Conservation (phyloP, 805 yeast species). For the Starmera amethionina region DNA sequence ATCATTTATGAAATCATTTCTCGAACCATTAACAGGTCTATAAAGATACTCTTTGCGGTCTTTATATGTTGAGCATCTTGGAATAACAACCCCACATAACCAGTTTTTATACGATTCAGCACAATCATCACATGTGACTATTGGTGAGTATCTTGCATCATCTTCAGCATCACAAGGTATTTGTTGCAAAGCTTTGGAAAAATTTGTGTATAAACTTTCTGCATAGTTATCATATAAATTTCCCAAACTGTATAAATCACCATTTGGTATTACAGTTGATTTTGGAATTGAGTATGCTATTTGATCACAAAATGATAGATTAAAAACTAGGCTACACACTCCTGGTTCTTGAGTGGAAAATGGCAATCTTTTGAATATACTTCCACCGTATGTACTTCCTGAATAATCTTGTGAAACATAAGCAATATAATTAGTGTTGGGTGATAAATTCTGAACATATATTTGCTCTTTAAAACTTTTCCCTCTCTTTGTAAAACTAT, state of each 20-base stretch:
- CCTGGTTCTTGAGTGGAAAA: conserved; percentile 45
- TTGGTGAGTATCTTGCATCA: conserved; percentile 64
- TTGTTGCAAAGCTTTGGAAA: conserved; percentile 67
- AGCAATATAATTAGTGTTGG: conserved; percentile 54
- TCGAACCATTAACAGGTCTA: conserved; percentile 40
- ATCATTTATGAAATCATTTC: conserved; percentile 51
- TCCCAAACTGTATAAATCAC: conserved; percentile 14
- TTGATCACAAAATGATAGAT: conserved; percentile 63
- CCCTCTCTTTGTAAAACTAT: conserved; percentile 26
- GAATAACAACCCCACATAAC: conserved; percentile 85
- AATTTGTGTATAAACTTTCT: conserved; percentile 43
- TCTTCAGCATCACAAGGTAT: conserved; percentile 61
- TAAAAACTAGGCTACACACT: conserved; percentile 67
- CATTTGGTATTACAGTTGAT: conserved; percentile 21
- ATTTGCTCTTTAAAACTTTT: conserved; percentile 51
- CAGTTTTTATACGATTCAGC: conserved; percentile 63
- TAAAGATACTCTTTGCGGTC: conserved; percentile 32
- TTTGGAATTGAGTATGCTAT: conserved; percentile 87
- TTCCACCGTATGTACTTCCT: conserved; percentile 45
- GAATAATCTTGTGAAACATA: conserved; percentile 44
- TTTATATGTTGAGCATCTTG: conserved; percentile 58
- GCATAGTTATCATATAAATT: conserved; percentile 59
- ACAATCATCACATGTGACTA: conserved; percentile 69
- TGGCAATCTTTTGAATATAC: conserved; percentile 42
- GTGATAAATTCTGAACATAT: conserved; percentile 48